Evolutionary conservation across 140 eudicot species (phyloP), one percentile per base, ranked within the genome.

Genomic region (Senecio squalidus): DNA sequence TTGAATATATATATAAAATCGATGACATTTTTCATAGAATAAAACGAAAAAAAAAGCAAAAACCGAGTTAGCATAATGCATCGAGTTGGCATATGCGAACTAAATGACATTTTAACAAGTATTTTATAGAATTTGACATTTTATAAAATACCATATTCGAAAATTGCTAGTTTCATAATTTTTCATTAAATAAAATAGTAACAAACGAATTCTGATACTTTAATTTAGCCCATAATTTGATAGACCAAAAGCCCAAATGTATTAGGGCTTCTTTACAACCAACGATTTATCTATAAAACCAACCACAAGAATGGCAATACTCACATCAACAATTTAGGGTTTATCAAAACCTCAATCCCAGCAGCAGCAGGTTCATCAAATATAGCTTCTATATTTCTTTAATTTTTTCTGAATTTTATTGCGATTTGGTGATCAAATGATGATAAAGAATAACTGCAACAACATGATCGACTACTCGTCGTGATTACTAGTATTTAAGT

Each of bases 401-500:
- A 1, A 21, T 6, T 3, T 3, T 31, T 5, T n/a, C 3, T 14
- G 4, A 1, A 5, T 17, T 21, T 14, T n/a, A n/a, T n/a, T n/a
- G n/a, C n/a, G n/a, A n/a, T n/a, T n/a, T n/a, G n/a, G 7, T 50
- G 29, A 10, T 67, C 73, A 68, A n/a, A 27, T 62, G 71, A 71
- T 23, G 70, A 71, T 50, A 55, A 62, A 71, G n/a, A 5, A 13
- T 62, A 71, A 54, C 70, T 62, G 76, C 76, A 71, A 71, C 76
- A 71, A 71, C 44, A 71, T 71, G 76, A 71, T 45, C 58, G 70
- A 62, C 48, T 44, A 20, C 34, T 25, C n/a, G 68, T 70, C 75
- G 54, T 71, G 76, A 71, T 71, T 71, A 71, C 63, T 62, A 24
- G 70, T 71, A 71, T 71, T 71, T 54, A 71, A 62, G 76, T 62